phyloP scores from a whole-genome alignment of 345 rosid species.

The Acer yangbiense region DNA sequence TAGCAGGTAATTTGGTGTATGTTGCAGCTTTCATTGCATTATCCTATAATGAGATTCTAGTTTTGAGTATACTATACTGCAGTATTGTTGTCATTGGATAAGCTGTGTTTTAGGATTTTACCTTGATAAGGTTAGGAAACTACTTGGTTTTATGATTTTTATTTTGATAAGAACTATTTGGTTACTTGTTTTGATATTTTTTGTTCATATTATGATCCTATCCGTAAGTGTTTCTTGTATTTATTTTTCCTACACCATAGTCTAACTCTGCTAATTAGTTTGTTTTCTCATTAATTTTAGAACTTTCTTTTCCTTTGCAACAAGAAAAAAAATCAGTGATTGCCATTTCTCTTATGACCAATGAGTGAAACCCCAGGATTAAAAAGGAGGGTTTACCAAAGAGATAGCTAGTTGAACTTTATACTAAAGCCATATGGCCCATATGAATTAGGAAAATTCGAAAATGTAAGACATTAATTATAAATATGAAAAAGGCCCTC shows the following conservation, averaged over 20 bases:
- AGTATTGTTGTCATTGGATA: neutral
- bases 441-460: neutral
- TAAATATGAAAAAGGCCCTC: neutral
- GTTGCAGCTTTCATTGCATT: neutral
- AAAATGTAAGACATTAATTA: neutral
- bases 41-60: neutral
- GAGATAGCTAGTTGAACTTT: neutral
- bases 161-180: neutral
- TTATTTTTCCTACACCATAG: neutral
- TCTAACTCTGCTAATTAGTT: neutral
- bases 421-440: neutral
- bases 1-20: constrained; percentile 66
- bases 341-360: neutral
- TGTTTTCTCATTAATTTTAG: neutral
- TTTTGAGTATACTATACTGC: neutral
- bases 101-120: neutral
- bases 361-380: no score
- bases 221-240: neutral
- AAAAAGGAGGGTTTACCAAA: no score
- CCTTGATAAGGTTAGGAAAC: neutral
- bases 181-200: neutral
- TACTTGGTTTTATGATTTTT: neutral
- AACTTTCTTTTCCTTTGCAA: neutral
- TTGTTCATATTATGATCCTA: neutral
- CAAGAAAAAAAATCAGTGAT: neutral